These are phyloP conservation scores for Begonia loranthoides DNA, from an alignment of 306 rosid genomes.

Conservation along the genomic window DNA sequence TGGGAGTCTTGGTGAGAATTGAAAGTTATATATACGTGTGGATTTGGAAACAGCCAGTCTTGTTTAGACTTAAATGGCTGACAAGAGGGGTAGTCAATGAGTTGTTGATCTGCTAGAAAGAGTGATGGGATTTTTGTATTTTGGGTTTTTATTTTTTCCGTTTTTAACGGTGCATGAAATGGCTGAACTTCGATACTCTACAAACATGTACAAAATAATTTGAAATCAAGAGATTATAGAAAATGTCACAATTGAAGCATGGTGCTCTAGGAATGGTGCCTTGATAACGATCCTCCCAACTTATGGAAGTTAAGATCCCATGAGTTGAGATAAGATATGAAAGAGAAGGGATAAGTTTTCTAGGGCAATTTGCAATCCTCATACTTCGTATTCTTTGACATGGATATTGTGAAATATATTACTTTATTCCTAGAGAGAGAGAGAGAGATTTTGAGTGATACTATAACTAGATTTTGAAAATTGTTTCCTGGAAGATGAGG, in stretches of 20 bases:
- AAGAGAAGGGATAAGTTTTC: background rate
- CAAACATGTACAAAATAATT: no score
- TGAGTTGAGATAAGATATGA: constrained; percentile 58
- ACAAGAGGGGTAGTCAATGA: constrained; percentile 29
- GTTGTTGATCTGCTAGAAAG: background rate
- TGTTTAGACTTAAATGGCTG: constrained; percentile 24
- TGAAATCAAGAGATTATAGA: background rate
- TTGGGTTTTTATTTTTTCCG: background rate
- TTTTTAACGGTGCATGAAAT: background rate
- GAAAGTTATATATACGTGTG: constrained; percentile 40
- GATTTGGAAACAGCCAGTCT: constrained; percentile 19
- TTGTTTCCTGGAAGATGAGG: no score
- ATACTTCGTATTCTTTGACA: no score
- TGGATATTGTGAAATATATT: no score
- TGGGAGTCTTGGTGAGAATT: constrained; percentile 20
- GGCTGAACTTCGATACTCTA: no score
- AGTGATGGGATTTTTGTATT: no score
- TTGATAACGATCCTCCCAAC: constrained; percentile 29
- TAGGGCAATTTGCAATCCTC: no score
- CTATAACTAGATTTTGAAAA: no score
- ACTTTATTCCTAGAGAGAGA: no score
- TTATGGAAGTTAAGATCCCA: constrained; percentile 49
- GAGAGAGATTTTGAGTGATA: no score
- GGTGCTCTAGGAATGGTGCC: constrained; percentile 10
- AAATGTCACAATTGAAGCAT: no score